A percentile compares a stretch with the other conserved stretches of the same genome.
Evolutionary conservation across 2,329 filamentous ascomycete species (phyloP).

Genomic region (Huntiella savannae): DNA sequence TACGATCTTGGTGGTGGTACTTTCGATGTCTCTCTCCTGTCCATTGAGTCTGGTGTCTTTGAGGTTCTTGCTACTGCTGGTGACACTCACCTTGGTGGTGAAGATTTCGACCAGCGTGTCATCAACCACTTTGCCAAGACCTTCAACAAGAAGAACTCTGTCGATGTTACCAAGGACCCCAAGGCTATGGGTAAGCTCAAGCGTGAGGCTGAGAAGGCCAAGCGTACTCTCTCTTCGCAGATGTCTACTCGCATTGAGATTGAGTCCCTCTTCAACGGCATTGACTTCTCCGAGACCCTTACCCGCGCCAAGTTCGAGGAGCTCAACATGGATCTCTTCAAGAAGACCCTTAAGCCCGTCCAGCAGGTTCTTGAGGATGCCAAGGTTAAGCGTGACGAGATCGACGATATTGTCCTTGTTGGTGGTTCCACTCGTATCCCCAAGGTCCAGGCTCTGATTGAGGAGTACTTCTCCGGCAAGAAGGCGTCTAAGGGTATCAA

Average conservation of each 20-base stretch:
- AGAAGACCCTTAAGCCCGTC: slow-evolving; percentile 96
- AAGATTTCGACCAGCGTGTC: slow-evolving; percentile 96
- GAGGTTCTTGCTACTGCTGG: slow-evolving; percentile 87
- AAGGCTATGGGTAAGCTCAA: slow-evolving; percentile 99
- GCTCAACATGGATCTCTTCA: slow-evolving; percentile 97
- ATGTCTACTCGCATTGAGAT: slow-evolving; percentile 91
- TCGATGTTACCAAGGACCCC: slow-evolving; percentile 81
- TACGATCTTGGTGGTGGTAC: slow-evolving; percentile 91
- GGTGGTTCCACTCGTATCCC: slow-evolving; percentile 98
- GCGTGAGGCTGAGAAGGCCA: slow-evolving; percentile 98
- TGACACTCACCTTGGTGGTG: slow-evolving; percentile 95
- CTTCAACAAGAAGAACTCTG: slow-evolving; percentile 96
- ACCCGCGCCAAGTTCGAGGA: slow-evolving; percentile 99
- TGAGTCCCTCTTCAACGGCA: slow-evolving; percentile 88
- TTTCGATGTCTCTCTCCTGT: slow-evolving; percentile 84
- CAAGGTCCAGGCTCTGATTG: slow-evolving; percentile 85
- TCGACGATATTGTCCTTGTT: slow-evolving; percentile 92
- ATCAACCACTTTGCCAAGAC: slow-evolving; percentile 88
- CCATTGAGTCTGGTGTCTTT: slow-evolving; percentile 81
- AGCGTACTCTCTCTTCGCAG: slow-evolving; percentile 89
- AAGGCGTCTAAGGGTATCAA: slow-evolving; percentile 98
- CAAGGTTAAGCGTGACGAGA: slow-evolving; percentile 87
- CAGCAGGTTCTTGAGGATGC: slow-evolving; percentile 97
- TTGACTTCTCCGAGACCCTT: slow-evolving; percentile 95
- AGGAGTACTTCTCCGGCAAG: slow-evolving; percentile 92